These are phyloP conservation scores for Aspergillus aculeatinus DNA, from an alignment of 2,329 filamentous ascomycete genomes.

Conservation along the genomic window DNA sequence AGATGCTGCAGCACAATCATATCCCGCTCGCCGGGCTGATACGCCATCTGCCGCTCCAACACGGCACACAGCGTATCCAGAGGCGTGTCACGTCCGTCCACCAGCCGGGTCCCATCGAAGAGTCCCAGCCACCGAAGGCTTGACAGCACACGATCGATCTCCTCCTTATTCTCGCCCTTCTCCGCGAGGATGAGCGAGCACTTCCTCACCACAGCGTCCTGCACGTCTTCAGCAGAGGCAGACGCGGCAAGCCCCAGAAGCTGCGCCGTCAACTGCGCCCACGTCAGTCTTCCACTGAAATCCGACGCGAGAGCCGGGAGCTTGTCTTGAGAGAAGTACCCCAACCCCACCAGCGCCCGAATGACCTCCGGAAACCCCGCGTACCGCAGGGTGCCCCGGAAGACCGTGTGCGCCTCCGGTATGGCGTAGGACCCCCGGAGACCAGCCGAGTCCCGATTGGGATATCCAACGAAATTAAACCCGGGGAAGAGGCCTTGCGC, in stretches of 20 bases:
- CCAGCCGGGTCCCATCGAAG: background rate
- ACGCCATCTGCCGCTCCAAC: slow-evolving; percentile 5
- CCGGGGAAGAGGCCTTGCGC: background rate
- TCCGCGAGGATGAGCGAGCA: background rate
- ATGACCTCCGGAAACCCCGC: slow-evolving; percentile 4
- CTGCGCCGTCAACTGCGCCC: background rate
- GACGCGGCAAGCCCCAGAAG: background rate
- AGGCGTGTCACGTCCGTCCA: background rate
- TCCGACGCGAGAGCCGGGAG: background rate
- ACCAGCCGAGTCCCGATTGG: slow-evolving; percentile 5
- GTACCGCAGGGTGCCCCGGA: slow-evolving; percentile 8
- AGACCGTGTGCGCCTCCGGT: slow-evolving; percentile 2
- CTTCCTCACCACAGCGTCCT: background rate
- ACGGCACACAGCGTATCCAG: slow-evolving; percentile 4
- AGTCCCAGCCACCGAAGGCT: background rate
- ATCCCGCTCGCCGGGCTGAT: slow-evolving; percentile 4
- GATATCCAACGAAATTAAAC: slow-evolving; percentile 1
- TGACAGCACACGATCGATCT: background rate
- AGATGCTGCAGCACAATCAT: slow-evolving; percentile 7
- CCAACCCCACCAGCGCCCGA: slow-evolving; percentile 1
- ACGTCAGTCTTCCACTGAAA: background rate
- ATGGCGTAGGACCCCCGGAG: slow-evolving; percentile 6
- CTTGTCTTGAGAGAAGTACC: slow-evolving; percentile 1
- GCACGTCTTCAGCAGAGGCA: background rate
- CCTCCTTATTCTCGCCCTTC: background rate